These are phyloP conservation scores for Thymus mandschuricus DNA, from an alignment of 257 asterid genomes.

Conservation along the genomic window DNA sequence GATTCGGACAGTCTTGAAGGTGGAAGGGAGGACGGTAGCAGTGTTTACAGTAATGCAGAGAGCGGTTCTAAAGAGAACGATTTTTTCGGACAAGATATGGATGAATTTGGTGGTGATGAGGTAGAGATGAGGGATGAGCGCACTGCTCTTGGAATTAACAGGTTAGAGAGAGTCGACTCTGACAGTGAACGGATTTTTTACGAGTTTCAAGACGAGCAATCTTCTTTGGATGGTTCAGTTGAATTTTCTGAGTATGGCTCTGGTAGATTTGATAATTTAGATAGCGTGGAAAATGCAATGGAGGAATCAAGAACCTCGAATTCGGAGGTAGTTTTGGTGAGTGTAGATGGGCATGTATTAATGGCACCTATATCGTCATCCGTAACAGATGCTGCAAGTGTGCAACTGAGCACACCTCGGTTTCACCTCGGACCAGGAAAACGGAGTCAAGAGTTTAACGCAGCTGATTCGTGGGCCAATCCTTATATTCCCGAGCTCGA, in stretches of 20 bases:
- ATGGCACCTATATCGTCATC: conserved; percentile 86
- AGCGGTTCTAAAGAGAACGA: conserved; percentile 41
- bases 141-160: conserved; percentile 61
- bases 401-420: conserved; percentile 65
- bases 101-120: conserved; percentile 42
- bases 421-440: conserved; percentile 82
- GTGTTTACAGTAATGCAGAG: conserved; percentile 34
- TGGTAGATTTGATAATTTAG: conserved; percentile 60
- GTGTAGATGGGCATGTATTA: conserved; percentile 87
- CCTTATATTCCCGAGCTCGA: conserved; percentile 50
- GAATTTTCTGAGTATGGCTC: conserved; percentile 75
- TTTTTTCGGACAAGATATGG: conserved; percentile 42
- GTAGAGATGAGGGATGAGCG: conserved; percentile 68
- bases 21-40: conserved; percentile 32
- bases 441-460: conserved; percentile 49
- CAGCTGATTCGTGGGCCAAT: conserved; percentile 51
- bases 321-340: conserved; percentile 90
- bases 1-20: conserved; percentile 44
- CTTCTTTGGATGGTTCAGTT: conserved; percentile 64
- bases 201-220: conserved; percentile 77
- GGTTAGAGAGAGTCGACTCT: conserved; percentile 76
- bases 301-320: conserved; percentile 64
- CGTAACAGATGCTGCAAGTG: conserved; percentile 55
- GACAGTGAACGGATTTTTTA: conserved; percentile 67
- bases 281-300: conserved; percentile 53